Conservation (phyloP, 2,329 filamentous ascomycete species). For the Chaetomium globosum region DNA sequence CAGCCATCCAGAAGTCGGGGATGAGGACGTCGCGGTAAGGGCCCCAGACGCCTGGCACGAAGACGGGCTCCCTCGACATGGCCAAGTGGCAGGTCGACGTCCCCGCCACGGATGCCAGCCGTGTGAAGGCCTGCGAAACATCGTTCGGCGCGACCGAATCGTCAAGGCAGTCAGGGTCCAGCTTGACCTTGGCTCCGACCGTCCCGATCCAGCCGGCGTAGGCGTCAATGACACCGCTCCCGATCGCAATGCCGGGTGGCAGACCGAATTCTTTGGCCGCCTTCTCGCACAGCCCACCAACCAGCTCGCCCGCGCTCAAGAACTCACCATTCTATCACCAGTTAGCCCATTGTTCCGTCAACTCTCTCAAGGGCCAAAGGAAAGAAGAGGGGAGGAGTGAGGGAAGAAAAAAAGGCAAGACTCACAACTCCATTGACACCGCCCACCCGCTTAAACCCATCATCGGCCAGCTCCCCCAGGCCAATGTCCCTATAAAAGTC, state of each 20-base stretch:
- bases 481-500: slow-evolving; percentile 89
- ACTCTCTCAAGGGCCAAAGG: no score
- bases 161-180: slow-evolving; percentile 68
- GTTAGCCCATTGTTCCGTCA: slow-evolving; percentile 25
- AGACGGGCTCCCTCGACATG: slow-evolving; percentile 90
- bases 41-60: slow-evolving; percentile 95
- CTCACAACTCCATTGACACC: slow-evolving; percentile 93
- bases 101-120: slow-evolving; percentile 89
- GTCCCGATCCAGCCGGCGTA: slow-evolving; percentile 99
- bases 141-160: slow-evolving; percentile 74
- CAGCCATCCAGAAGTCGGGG: slow-evolving; percentile 92
- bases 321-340: slow-evolving; percentile 79
- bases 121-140: slow-evolving; percentile 87
- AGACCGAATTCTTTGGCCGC: slow-evolving; percentile 83
- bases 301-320: slow-evolving; percentile 86
- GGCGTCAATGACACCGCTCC: slow-evolving; percentile 95
- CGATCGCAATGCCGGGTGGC: slow-evolving; percentile 83
- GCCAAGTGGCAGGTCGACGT: slow-evolving; percentile 97
- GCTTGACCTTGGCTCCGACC: slow-evolving; percentile 91
- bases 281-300: slow-evolving; percentile 80
- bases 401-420: slow-evolving; percentile 39
- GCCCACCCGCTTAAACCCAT: slow-evolving; percentile 90
- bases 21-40: slow-evolving; percentile 94
- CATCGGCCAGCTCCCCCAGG: slow-evolving; percentile 77
- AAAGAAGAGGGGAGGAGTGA: not conserved